Evolutionary conservation across 495 filamentous ascomycete species (phyloP), one percentile per base, ranked within the genome.

Genomic region (Hypoxylon crocopeplum): DNA sequence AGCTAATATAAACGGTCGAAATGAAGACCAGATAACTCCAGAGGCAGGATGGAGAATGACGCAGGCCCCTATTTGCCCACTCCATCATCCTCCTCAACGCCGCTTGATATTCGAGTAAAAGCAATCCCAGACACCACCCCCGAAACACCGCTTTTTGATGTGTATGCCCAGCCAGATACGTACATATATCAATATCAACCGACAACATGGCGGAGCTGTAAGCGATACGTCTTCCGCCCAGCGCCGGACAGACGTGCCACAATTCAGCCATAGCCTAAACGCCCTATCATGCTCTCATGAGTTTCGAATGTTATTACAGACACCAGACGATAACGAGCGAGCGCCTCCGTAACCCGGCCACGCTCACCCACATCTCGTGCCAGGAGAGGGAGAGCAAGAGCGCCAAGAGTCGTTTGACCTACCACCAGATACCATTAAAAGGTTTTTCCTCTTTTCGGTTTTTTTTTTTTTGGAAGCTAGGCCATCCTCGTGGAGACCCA

Each of bases 141-240:
- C n/a, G n/a, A n/a, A 71, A 71, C 66, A 64, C 70, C 70, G 51
- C 22, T 68, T 73, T 69, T 68, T 70, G 34, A 68, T 70, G 62
- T 70, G 63, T 72, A 69, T 67, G 57, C 67, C 67, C 62, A 52
- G 50, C 64, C 57, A 66, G 51, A 55, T 62, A 68, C 65, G 45
- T 66, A 68, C 61, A 66, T 59, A 50, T 64, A 59, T 47, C 56
- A 55, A 66, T 56, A 56, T 52, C 57, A 66, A 32, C 56, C 57
- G 36, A 53, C 34, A 45, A 37, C 19, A 62, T 32, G 57, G 62
- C 62, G 8, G 45, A 41, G 57, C 62, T 45, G 25, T 40, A 47
- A 15, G 24, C 21, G 22, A 49, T 32, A 32, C 48, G 39, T 67
- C 64, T 16, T 16, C 27, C 64, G 51, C 46, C 56, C 59, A 36